Conservation (phyloP, 108 stramenopile genomes). For the Cyclotella distinguenda region DNA sequence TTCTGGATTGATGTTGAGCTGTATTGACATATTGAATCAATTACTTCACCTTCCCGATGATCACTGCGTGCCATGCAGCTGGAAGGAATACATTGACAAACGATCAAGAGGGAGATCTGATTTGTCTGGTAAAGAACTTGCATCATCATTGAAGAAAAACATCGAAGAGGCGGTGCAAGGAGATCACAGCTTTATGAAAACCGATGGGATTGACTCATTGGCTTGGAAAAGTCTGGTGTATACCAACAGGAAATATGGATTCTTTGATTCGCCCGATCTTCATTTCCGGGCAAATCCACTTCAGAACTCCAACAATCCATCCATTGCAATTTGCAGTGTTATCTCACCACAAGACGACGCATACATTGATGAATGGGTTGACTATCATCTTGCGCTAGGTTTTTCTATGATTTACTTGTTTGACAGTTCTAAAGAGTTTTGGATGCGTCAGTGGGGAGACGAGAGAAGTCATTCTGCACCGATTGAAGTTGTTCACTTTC, state of each 20-base stretch:
- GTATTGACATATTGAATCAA: background rate
- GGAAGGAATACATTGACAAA: conserved; percentile 1
- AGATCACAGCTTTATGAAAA: background rate
- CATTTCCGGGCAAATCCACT: background rate
- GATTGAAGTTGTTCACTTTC: conserved; percentile 2
- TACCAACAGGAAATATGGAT: background rate
- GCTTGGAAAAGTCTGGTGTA: conserved; percentile 3
- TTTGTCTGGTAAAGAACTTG: conserved; percentile 5
- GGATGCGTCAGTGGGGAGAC: conserved; percentile 20
- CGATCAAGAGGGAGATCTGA: conserved; percentile 15
- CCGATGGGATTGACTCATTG: background rate
- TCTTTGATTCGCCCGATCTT: background rate
- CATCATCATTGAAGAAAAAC: background rate
- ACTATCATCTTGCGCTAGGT: conserved; percentile 1
- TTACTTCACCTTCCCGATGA: background rate
- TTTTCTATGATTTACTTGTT: conserved; percentile 1
- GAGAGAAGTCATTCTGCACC: conserved; percentile 3
- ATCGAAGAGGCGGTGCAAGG: background rate
- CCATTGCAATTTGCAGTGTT: background rate
- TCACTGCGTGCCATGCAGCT: background rate
- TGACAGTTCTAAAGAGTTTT: conserved; percentile 17
- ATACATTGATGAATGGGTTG: conserved; percentile 18
- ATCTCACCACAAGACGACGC: background rate
- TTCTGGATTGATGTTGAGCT: too few relatives aligned
- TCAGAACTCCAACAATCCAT: background rate